Evolutionary conservation across 805 yeast genomes (phyloP), one percentile per base, ranked within the genome.

Genomic region (Cyberlindnera veronae): DNA sequence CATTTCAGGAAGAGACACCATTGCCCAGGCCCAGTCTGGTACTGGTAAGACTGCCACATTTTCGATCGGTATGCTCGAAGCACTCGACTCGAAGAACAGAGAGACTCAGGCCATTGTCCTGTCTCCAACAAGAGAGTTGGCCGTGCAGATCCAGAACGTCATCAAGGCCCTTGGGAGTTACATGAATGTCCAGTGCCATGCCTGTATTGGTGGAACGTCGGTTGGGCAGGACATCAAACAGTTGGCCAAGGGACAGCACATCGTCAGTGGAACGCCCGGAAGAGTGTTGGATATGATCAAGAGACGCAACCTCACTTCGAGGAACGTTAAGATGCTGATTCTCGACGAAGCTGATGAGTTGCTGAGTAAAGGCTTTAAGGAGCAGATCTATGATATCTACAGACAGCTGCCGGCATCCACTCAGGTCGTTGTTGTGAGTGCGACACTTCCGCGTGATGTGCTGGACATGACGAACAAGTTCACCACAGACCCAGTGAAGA

Each of bases 21-120:
- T 93, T 49, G 99, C 99, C 46, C 99, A 93, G 71, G 98, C 99
- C 44, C 99, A 93, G 70, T 88, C 96, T 27, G 99, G 99, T 68
- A 93, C 99, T 36, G 99, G 99, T 69, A 93, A 93, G 72, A 93
- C 99, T 21, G 99, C 98, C 50, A 93, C 99, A 34, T 93, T 93
- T 74, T 77, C 97, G 49, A 91, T 93, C 52, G 91, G 96, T 19
- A 85, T 89, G 74, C 71, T 93, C 50, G 95, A 93, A 67, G 85
- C 78, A 49, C 76, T 93, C 40, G 95, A 91, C 54, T 71, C 81
- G 42, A 76, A 73, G 48, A 68, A 77, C 48, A 75, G 79, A 59
- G 85, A 84, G 49, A 75, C 88, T 46, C 98, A 93, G 69, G 96
- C 96, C 30, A 71, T 93, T 49, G 83, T 93, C 35, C 68, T 93